Base-by-base conservation (phyloP, 2,329 filamentous ascomycete species). In the Monosporascus sp. region DNA sequence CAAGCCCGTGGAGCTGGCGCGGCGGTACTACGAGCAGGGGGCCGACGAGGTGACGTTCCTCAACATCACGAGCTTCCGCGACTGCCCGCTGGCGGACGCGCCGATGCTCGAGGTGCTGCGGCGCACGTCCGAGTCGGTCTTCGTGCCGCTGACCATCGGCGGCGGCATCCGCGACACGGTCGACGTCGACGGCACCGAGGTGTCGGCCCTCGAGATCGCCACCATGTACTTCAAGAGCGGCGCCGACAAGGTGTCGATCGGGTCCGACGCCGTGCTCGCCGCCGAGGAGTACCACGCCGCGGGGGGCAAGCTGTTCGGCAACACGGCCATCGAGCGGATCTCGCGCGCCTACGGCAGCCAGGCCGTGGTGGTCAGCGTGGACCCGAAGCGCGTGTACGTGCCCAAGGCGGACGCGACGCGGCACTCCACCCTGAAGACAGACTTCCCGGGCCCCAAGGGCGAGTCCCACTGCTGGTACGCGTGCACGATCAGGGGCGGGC, bases 51-150 rank as follows among this genome's bases (percentile, higher is more conserved):
- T 99, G 52, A 96, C 93, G 1, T 99, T 99, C 72, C 81, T 99
- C 61, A 99, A 99, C 79, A 99, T 99, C 68, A 99, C 93, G 1
- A 94, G 88, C 20, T 99, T 99, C 82, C 87, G 94, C 57, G 94
- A 97, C 76, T 96, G 91, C 60, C 94, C 94, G 7, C 74, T 97
- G 14, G 90, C 87, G 60, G 94, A 99, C 73, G 77, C 92, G 3
- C 94, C 94, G 7, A 99, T 99, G 94, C 84, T 99, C 50, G 93
- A 99, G 74, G 86, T 99, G 52, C 78, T 99, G 48, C 84, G 91
- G 48, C 83, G 84, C 60, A 91, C 93, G 1, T 94, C 92, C 9
- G 83, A 91, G 68, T 93, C 91, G 1, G 93, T 97, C 44, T 99
- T 99, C 68, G 94, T 99, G 2, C 94, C 94, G 2, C 78, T 99